Evolutionary conservation across 2,329 filamentous ascomycete genomes (phyloP).

Genomic region (Knufia petricola): DNA sequence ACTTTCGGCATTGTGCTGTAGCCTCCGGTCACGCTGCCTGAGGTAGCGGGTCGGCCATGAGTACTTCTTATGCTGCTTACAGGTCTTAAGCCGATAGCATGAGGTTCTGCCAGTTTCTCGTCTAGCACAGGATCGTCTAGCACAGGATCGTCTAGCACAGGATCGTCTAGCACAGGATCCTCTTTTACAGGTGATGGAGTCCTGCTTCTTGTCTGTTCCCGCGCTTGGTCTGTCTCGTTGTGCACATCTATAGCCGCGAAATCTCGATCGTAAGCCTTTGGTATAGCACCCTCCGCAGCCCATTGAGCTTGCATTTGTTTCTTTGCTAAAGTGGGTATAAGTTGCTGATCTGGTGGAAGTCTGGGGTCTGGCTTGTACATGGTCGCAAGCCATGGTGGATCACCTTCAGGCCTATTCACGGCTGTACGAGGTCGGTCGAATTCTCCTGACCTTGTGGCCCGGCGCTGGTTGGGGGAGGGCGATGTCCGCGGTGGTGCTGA

Average conservation of each 20-base stretch:
- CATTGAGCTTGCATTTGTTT: constrained; percentile 88
- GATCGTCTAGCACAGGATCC: constrained; percentile 9
- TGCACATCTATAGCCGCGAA: constrained; percentile 64
- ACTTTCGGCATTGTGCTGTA: constrained; percentile 43
- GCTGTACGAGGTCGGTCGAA: constrained; percentile 42
- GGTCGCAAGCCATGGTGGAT: constrained; percentile 88
- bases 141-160: constrained; percentile 8
- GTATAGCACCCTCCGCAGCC: constrained; percentile 83
- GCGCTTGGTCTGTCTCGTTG: constrained; percentile 25
- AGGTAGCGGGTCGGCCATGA: constrained; percentile 30
- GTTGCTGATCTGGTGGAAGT: constrained; percentile 86
- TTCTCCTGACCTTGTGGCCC: constrained; percentile 54
- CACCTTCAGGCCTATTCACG: constrained; percentile 72
- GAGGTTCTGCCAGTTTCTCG: constrained; percentile 21
- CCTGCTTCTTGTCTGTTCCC: constrained; percentile 10
- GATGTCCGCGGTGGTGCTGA: constrained; percentile 29
- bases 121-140: constrained; percentile 10
- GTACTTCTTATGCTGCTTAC: constrained; percentile 22
- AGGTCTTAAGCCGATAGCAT: constrained; percentile 26
- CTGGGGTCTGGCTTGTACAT: constrained; percentile 95
- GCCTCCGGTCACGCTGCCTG: constrained; percentile 31
- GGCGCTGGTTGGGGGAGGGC: constrained; percentile 40
- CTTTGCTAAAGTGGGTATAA: constrained; percentile 86
- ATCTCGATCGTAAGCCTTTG: constrained; percentile 75
- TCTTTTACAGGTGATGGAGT: constrained; percentile 14